Percentiles rank a stretch among this genome's conserved stretches.
These are phyloP conservation scores for Blumeria hordei DNA, from an alignment of 2,329 filamentous ascomycete species.

Conservation along the genomic window DNA sequence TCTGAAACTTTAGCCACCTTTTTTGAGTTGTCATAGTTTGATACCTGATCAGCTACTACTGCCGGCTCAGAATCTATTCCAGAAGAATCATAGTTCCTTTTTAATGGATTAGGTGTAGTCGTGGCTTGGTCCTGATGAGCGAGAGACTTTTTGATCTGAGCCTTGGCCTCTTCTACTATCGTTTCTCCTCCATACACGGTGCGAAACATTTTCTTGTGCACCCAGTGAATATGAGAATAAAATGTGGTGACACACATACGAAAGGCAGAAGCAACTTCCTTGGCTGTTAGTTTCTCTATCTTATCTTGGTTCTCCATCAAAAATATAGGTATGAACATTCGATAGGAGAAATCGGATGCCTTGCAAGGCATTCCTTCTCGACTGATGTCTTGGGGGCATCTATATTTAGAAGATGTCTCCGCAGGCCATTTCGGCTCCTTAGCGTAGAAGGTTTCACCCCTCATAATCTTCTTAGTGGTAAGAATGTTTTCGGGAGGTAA, in stretches of 20 bases:
- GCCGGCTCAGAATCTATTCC: background rate
- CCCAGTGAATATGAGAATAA: background rate
- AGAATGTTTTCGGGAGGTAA: background rate
- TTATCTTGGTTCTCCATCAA: slow-evolving; percentile 2
- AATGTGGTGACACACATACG: slow-evolving; percentile 1
- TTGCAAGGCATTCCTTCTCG: slow-evolving; percentile 3
- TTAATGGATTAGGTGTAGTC: background rate
- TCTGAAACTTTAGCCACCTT: background rate
- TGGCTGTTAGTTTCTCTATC: background rate
- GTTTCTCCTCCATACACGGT: background rate
- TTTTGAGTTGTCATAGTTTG: background rate
- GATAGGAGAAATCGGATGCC: slow-evolving; percentile 4
- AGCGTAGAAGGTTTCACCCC: background rate
- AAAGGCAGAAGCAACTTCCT: slow-evolving; percentile 1
- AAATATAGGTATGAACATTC: slow-evolving; percentile 3
- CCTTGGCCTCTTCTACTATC: background rate
- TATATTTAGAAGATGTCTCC: background rate
- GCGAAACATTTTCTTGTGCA: background rate
- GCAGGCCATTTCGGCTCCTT: background rate
- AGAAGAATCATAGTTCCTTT: background rate
- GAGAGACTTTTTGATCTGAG: background rate
- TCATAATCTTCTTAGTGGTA: background rate
- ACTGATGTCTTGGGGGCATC: background rate
- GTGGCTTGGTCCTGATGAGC: background rate
- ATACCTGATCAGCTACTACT: background rate